Conservation (phyloP, 371 early-diverging fungal species). For the Lichtheimia corymbifera region DNA sequence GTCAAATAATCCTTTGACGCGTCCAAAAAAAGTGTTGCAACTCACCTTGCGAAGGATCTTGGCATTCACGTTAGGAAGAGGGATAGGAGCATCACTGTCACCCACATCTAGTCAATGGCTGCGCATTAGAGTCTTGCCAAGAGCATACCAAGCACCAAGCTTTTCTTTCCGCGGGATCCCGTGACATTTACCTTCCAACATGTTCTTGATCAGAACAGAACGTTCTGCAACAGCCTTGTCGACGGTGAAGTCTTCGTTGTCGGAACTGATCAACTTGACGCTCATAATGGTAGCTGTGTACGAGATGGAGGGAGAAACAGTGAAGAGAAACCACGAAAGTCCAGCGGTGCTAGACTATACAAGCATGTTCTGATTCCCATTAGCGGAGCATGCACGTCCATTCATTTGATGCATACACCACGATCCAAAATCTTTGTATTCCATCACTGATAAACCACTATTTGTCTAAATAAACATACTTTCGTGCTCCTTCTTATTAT, state of each 20-base stretch:
- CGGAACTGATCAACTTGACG: slow-evolving; percentile 59
- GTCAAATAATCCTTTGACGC: background rate
- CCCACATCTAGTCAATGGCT: slow-evolving; percentile 63
- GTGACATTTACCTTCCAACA: slow-evolving; percentile 75
- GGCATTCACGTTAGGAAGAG: slow-evolving; percentile 75
- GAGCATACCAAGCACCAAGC: background rate
- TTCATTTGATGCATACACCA: too few species aligned
- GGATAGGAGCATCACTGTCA: slow-evolving; percentile 72
- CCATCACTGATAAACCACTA: too few species aligned
- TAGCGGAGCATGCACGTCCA: too few species aligned
- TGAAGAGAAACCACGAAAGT: too few species aligned
- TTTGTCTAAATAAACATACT: too few species aligned
- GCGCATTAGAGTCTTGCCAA: background rate
- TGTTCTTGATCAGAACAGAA: slow-evolving; percentile 90
- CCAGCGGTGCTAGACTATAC: too few species aligned
- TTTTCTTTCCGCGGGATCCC: background rate
- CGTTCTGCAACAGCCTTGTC: slow-evolving; percentile 84
- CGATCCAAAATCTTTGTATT: too few species aligned
- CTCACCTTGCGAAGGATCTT: slow-evolving; percentile 72
- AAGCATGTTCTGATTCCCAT: too few species aligned
- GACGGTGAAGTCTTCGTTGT: slow-evolving; percentile 75
- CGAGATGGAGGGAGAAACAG: too few species aligned
- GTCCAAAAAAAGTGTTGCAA: too few species aligned
- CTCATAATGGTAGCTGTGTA: background rate
- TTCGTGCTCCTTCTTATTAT: too few species aligned